These are phyloP conservation scores for Beta macrorhiza DNA, from an alignment of 179 eudicot species.

Conservation along the genomic window DNA sequence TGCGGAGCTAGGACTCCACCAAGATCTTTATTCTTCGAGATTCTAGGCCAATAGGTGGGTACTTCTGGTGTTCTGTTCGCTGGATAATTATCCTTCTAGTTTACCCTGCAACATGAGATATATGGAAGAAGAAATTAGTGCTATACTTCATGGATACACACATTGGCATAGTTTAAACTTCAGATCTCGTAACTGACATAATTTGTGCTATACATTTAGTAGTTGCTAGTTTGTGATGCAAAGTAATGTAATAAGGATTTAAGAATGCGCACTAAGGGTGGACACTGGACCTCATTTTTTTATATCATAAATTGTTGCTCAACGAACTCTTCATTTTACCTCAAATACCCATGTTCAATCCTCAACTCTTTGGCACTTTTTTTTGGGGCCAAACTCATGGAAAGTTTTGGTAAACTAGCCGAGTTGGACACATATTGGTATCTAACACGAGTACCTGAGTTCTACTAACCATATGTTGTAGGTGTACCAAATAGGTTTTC, in stretches of 20 bases:
- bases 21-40: conserved; percentile 14
- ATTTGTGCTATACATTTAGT: not conserved
- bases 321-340: not conserved
- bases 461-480: too few species aligned
- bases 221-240: not conserved
- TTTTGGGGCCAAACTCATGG: too few species aligned
- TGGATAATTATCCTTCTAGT: not conserved
- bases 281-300: not conserved
- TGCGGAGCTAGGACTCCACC: not conserved
- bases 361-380: too few species aligned
- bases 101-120: conserved; percentile 1
- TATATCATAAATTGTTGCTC: not conserved
- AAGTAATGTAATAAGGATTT: not conserved
- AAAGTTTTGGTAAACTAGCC: too few species aligned
- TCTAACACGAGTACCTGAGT: too few species aligned
- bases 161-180: not conserved
- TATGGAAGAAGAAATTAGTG: not conserved
- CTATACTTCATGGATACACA: too few species aligned
- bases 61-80: not conserved
- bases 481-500: not conserved
- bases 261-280: not conserved
- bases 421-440: too few species aligned
- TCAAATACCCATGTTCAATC: too few species aligned
- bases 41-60: not conserved
- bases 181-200: not conserved